phyloP scores from a whole-genome alignment of 2,329 filamentous ascomycete genomes.

The Calonectria pauciramosa region DNA sequence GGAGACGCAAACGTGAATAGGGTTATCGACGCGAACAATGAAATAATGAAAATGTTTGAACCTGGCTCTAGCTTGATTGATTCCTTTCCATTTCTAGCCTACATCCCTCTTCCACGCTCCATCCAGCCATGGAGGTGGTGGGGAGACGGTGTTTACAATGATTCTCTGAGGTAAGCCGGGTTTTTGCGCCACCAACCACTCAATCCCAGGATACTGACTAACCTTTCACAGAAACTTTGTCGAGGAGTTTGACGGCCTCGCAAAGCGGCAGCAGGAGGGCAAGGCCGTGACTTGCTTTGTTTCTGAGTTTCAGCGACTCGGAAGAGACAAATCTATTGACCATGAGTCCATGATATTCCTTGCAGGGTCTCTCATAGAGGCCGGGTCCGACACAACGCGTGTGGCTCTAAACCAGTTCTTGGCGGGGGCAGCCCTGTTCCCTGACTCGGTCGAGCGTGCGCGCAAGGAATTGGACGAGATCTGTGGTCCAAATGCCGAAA shows the following conservation, averaged over 20 bases:
- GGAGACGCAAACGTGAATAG: background rate
- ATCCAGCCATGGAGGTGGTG: slow-evolving; percentile 20
- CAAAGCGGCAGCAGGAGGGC: background rate
- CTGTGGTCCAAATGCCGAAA: background rate
- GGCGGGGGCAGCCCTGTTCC: background rate
- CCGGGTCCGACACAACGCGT: background rate
- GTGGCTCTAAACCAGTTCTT: background rate
- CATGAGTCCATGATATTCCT: background rate
- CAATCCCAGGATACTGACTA: background rate
- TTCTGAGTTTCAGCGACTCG: background rate
- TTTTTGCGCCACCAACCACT: background rate
- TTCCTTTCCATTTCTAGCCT: slow-evolving; percentile 9
- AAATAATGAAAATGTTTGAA: background rate
- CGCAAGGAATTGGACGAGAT: background rate
- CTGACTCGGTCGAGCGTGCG: background rate
- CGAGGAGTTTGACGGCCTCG: background rate
- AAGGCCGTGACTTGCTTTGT: background rate
- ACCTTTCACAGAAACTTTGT: background rate
- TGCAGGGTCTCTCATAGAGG: background rate
- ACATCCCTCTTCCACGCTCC: slow-evolving; percentile 7
- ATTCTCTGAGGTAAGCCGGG: background rate
- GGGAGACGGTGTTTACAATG: slow-evolving; percentile 9
- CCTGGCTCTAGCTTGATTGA: slow-evolving; percentile 6
- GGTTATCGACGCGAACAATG: background rate
- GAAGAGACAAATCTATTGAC: background rate